These are phyloP conservation scores for Globisporangium middletonii DNA, from an alignment of 352 stramenopile genomes.

Conservation along the genomic window DNA sequence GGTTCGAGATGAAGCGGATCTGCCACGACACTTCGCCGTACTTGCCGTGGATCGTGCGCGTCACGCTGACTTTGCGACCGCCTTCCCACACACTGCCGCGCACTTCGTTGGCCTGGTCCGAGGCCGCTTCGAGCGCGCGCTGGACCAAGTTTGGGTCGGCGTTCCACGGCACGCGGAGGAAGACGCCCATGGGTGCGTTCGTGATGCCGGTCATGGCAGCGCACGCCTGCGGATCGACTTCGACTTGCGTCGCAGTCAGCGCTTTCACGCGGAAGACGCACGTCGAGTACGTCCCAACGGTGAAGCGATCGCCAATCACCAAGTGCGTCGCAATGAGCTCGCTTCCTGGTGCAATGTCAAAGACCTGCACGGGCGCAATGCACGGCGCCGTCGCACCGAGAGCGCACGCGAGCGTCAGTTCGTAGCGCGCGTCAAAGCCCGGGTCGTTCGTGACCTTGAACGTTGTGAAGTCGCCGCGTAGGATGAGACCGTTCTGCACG, in stretches of 20 bases:
- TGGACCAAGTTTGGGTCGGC: slow-evolving; percentile 41
- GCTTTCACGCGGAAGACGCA: slow-evolving; percentile 52
- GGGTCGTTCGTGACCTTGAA: slow-evolving; percentile 83
- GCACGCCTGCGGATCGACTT: slow-evolving; percentile 32
- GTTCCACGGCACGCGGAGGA: slow-evolving; percentile 60
- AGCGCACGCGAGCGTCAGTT: slow-evolving; percentile 28
- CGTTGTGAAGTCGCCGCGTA: slow-evolving; percentile 84
- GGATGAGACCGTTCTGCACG: slow-evolving; percentile 59
- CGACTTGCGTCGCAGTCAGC: slow-evolving; percentile 23
- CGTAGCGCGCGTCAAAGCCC: slow-evolving; percentile 39
- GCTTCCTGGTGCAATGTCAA: slow-evolving; percentile 24
- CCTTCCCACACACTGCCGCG: slow-evolving; percentile 24
- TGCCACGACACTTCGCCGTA: slow-evolving; percentile 94
- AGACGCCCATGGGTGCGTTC: slow-evolving; percentile 16
- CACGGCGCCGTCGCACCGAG: slow-evolving; percentile 13
- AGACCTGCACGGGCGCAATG: slow-evolving; percentile 19
- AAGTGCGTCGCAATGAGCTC: slow-evolving; percentile 29
- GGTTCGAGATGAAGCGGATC: slow-evolving; percentile 93
- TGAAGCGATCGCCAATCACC: slow-evolving; percentile 44
- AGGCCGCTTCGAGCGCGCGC: slow-evolving; percentile 47
- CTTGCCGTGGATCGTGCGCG: slow-evolving; percentile 89
- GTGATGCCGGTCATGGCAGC: slow-evolving; percentile 15
- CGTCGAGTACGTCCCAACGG: slow-evolving; percentile 30
- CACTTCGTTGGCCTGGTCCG: slow-evolving; percentile 31
- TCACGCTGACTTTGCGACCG: slow-evolving; percentile 80